phyloP scores from a whole-genome alignment of 2,329 filamentous ascomycete genomes.

The Diaporthe vaccinii region DNA sequence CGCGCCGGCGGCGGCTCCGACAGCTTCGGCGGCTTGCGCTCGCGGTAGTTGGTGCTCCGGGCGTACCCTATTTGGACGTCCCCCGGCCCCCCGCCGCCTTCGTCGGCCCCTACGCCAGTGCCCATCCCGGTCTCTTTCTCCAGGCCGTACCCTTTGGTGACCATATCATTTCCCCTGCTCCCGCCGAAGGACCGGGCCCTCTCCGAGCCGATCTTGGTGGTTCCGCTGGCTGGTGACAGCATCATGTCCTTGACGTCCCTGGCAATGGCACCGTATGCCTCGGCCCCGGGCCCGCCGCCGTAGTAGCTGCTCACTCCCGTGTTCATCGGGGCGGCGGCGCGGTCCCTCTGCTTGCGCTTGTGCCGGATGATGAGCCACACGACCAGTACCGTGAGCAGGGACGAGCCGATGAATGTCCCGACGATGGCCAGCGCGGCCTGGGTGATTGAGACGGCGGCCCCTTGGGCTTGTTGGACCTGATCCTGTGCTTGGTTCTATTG shows the following conservation, averaged over 20 bases:
- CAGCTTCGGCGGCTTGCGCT: constrained; percentile 30
- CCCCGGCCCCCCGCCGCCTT: constrained; percentile 5
- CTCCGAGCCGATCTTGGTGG: constrained; percentile 13
- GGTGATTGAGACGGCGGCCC: constrained; percentile 56
- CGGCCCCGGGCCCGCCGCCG: constrained; percentile 10
- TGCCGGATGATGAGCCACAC: constrained; percentile 49
- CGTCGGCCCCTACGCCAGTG: background rate
- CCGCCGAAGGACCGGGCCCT: background rate
- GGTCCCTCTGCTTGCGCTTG: constrained; percentile 41
- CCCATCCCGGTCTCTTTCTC: background rate
- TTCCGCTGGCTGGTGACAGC: constrained; percentile 20
- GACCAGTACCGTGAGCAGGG: constrained; percentile 54
- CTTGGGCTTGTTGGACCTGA: constrained; percentile 52
- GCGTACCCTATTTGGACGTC: constrained; percentile 43
- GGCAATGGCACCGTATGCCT: constrained; percentile 31
- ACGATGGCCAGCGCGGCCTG: constrained; percentile 58
- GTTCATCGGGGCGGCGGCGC: constrained; percentile 43
- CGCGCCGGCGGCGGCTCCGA: constrained; percentile 37
- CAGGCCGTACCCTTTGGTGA: constrained; percentile 13
- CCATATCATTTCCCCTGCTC: constrained; percentile 17
- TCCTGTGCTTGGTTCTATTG: constrained; percentile 48
- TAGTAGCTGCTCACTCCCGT: constrained; percentile 42
- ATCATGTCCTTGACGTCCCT: constrained; percentile 47
- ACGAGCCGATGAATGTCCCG: constrained; percentile 57
- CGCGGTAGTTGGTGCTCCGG: constrained; percentile 41